Percentiles rank a stretch among this genome's conserved stretches.
These are phyloP conservation scores for Hypoxylon fragiforme DNA, from an alignment of 495 filamentous ascomycete genomes.

Conservation along the genomic window DNA sequence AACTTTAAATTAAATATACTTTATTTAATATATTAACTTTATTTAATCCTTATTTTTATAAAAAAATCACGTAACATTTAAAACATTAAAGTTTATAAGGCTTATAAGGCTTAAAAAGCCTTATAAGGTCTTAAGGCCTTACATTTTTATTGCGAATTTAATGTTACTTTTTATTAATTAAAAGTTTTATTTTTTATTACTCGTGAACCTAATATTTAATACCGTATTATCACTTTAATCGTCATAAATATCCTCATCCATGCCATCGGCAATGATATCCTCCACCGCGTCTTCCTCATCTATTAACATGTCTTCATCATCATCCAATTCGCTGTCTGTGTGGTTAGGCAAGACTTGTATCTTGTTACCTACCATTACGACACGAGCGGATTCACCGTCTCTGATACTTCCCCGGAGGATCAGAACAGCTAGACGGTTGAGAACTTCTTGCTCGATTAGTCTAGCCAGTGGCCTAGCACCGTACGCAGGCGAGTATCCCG, in stretches of 20 bases:
- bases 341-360: conserved; percentile 85
- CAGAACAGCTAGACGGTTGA: conserved; percentile 88
- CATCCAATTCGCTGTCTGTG: conserved; percentile 55
- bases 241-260: conserved; percentile 78
- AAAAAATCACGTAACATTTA: too few species aligned
- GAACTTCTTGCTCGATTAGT: conserved; percentile 92
- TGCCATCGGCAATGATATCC: conserved; percentile 67
- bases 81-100: too few species aligned
- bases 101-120: too few species aligned
- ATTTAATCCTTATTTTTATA: too few species aligned
- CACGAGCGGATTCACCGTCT: conserved; percentile 81
- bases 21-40: too few species aligned
- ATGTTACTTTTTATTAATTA: too few species aligned
- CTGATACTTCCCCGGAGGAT: conserved; percentile 81
- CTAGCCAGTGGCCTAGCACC: conserved; percentile 85
- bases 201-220: not conserved
- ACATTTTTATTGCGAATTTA: too few species aligned
- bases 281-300: conserved; percentile 72
- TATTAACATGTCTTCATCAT: conserved; percentile 67
- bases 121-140: too few species aligned
- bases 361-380: conserved; percentile 72
- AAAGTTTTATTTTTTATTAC: not conserved
- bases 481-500: conserved; percentile 92
- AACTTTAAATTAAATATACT: too few species aligned
- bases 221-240: conserved; percentile 45